Conservation (phyloP, 805 yeast species). For the Zygosaccharomyces pseudorouxii region DNA sequence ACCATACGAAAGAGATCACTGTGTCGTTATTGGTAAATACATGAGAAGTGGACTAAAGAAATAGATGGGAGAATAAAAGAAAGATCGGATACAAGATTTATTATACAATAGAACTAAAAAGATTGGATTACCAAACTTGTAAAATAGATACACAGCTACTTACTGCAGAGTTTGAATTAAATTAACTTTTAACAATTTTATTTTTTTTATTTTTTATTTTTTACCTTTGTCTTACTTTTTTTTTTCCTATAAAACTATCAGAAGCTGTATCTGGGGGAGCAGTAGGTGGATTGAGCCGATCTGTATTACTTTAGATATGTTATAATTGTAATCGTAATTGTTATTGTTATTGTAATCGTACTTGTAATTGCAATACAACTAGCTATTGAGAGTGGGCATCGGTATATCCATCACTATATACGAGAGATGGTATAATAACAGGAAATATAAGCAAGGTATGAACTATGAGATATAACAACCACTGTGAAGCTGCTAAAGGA, state of each 20-base stretch:
- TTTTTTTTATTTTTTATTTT: background rate
- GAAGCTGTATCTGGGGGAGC: background rate
- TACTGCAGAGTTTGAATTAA: conserved; percentile 1
- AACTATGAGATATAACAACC: background rate
- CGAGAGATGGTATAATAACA: background rate
- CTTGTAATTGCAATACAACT: too few relatives aligned
- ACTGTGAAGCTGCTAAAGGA: background rate
- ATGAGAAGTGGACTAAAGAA: conserved; percentile 71
- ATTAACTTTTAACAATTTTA: background rate
- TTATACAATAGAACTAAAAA: background rate
- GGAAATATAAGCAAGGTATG: background rate
- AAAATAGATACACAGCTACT: conserved; percentile 12
- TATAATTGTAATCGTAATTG: background rate
- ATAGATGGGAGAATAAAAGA: conserved; percentile 16
- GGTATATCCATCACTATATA: background rate
- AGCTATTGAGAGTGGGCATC: background rate
- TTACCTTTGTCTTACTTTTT: background rate
- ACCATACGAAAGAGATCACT: conserved; percentile 99
- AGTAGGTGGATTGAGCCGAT: background rate
- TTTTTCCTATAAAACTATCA: background rate
- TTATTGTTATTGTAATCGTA: too few relatives aligned
- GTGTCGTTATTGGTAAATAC: conserved; percentile 97
- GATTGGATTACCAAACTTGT: conserved; percentile 9
- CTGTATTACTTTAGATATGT: background rate
- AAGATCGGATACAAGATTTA: background rate